These are phyloP conservation scores for Fusarium proliferatum DNA, from an alignment of 2,329 filamentous ascomycete genomes.

Conservation along the genomic window DNA sequence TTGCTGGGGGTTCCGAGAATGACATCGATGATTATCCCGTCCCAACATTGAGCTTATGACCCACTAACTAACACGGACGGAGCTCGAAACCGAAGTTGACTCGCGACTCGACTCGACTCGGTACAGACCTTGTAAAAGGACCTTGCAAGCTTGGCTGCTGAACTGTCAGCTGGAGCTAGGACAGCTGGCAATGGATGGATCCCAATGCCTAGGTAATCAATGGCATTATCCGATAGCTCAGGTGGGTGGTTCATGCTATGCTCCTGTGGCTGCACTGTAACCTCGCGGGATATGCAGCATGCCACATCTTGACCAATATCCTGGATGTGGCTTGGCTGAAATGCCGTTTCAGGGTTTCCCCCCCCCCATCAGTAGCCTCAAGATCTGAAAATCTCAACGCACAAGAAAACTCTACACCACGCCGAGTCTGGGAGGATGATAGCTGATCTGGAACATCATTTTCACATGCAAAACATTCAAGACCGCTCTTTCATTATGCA, in stretches of 20 bases:
- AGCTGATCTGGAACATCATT: neutral
- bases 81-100: neutral
- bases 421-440: neutral
- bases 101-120: neutral
- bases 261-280: constrained; percentile 4
- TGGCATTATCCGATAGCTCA: constrained; percentile 1
- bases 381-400: no score
- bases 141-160: neutral
- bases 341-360: neutral
- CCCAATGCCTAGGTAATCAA: neutral
- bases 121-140: neutral
- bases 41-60: constrained; percentile 41
- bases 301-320: neutral
- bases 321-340: constrained; percentile 10
- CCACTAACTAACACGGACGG: constrained; percentile 1
- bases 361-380: neutral
- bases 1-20: constrained; percentile 37
- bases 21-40: constrained; percentile 36
- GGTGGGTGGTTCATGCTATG: constrained; percentile 1
- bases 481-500: neutral
- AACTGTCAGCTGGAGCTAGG: constrained; percentile 3
- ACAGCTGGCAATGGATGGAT: neutral
- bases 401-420: neutral
- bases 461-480: constrained; percentile 13
- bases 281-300: neutral